These are phyloP conservation scores for Gautieria morchelliformis DNA, from an alignment of 768 basidiomycete genomes.

Conservation along the genomic window DNA sequence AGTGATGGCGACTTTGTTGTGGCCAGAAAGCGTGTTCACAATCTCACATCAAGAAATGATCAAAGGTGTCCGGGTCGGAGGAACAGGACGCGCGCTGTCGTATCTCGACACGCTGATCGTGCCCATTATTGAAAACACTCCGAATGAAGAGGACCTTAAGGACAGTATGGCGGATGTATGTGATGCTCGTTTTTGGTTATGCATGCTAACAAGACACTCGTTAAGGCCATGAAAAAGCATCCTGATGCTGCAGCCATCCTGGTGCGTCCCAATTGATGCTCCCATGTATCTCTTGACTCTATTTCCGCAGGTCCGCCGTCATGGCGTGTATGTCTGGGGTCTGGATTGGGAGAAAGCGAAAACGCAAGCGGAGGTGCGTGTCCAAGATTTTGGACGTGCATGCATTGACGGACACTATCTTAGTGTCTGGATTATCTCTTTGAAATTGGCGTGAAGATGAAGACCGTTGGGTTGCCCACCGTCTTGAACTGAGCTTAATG, in stretches of 20 bases:
- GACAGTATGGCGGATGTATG: conserved; percentile 70
- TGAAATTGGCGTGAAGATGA: conserved; percentile 82
- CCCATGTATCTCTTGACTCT: not conserved
- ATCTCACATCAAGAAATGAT: conserved; percentile 96
- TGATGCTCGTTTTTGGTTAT: not conserved
- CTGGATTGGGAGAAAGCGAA: conserved; percentile 82
- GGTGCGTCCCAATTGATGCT: conserved; percentile 17
- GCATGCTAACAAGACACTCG: not conserved
- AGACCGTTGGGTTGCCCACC: conserved; percentile 47
- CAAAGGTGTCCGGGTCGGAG: conserved; percentile 73
- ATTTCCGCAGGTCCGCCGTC: conserved; percentile 38
- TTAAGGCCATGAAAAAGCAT: conserved; percentile 60
- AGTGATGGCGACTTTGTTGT: conserved; percentile 80
- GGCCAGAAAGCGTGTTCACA: conserved; percentile 50
- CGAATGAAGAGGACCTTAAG: conserved; percentile 80
- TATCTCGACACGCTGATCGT: conserved; percentile 80
- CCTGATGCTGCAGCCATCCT: conserved; percentile 73
- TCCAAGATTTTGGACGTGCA: not conserved
- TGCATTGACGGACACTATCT: conserved; percentile 11
- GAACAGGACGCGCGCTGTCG: conserved; percentile 64
- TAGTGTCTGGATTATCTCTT: conserved; percentile 88
- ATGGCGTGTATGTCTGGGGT: conserved; percentile 87
- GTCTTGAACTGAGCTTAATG: conserved; percentile 17
- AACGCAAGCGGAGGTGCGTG: conserved; percentile 67
- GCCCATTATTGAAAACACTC: conserved; percentile 88